Evolutionary conservation across 805 yeast genomes (phyloP).

Genomic region (Schwanniomyces occidentalis): DNA sequence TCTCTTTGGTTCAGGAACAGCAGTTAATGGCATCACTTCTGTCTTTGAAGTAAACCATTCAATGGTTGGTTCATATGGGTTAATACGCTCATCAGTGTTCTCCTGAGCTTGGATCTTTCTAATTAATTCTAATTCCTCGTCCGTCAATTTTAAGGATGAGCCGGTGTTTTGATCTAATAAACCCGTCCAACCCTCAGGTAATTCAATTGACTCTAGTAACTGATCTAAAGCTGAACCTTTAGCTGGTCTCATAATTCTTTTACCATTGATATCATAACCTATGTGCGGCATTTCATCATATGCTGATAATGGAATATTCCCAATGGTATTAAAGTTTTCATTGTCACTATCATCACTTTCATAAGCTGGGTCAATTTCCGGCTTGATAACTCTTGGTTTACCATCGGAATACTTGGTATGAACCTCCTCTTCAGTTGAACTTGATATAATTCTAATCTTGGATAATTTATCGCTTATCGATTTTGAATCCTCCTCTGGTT

Average conservation of each 20-base stretch:
- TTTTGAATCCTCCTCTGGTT: conserved; percentile 50
- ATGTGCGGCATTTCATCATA: conserved; percentile 97
- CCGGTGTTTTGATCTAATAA: conserved; percentile 90
- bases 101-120: conserved; percentile 83
- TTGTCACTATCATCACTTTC: conserved; percentile 92
- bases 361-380: conserved; percentile 93
- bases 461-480: conserved; percentile 57
- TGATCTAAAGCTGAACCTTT: conserved; percentile 93
- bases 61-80: conserved; percentile 91
- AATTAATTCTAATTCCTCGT: conserved; percentile 87
- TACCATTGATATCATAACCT: conserved; percentile 96
- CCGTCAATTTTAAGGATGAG: conserved; percentile 71
- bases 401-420: conserved; percentile 73
- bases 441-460: conserved; percentile 51
- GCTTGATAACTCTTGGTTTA: conserved; percentile 69
- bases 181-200: conserved; percentile 99
- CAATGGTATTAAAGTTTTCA: conserved; percentile 81
- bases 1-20: conserved; percentile 96
- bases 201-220: conserved; percentile 83
- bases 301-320: conserved; percentile 88
- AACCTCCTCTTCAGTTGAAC: conserved; percentile 32
- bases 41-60: conserved; percentile 92
- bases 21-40: conserved; percentile 88
- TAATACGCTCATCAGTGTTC: conserved; percentile 71
- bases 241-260: conserved; percentile 98